These are phyloP conservation scores for Mallotus japonicus DNA, from an alignment of 441 rosid genomes.

Conservation along the genomic window DNA sequence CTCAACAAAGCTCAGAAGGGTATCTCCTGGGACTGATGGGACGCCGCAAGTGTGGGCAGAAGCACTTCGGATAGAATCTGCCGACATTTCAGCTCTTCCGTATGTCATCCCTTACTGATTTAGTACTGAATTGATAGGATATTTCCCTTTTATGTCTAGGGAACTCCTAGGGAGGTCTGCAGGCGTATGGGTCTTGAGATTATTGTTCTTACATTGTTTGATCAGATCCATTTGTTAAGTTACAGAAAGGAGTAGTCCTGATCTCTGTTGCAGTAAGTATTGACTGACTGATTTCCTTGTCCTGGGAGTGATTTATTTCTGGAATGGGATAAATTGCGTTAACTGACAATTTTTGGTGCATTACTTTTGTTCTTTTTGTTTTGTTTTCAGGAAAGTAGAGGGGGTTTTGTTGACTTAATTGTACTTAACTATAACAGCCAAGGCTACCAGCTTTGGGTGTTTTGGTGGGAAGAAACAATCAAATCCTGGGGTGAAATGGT, in stretches of 20 bases:
- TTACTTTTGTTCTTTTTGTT: neutral
- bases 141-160: conserved; percentile 4
- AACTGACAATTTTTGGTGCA: conserved; percentile 14
- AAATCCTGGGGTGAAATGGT: neutral
- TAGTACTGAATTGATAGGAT: neutral
- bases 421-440: conserved; percentile 5
- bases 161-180: conserved; percentile 18
- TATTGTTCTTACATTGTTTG: conserved; percentile 11
- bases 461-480: conserved; percentile 4
- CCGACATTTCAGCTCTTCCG: conserved; percentile 48
- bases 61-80: conserved; percentile 47
- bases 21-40: conserved; percentile 32
- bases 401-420: conserved; percentile 1
- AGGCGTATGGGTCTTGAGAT: conserved; percentile 13
- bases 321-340: conserved; percentile 14
- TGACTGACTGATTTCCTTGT: conserved; percentile 23
- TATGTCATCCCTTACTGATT: conserved; percentile 57
- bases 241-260: conserved; percentile 7
- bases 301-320: conserved; percentile 22
- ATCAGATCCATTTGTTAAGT: conserved; percentile 8
- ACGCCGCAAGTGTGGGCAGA: conserved; percentile 50
- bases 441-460: neutral
- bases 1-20: conserved; percentile 31
- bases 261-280: conserved; percentile 16
- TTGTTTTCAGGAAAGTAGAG: conserved; percentile 8